Conservation (phyloP, 495 filamentous ascomycete species). For the Amphirosellinia nigrospora region DNA sequence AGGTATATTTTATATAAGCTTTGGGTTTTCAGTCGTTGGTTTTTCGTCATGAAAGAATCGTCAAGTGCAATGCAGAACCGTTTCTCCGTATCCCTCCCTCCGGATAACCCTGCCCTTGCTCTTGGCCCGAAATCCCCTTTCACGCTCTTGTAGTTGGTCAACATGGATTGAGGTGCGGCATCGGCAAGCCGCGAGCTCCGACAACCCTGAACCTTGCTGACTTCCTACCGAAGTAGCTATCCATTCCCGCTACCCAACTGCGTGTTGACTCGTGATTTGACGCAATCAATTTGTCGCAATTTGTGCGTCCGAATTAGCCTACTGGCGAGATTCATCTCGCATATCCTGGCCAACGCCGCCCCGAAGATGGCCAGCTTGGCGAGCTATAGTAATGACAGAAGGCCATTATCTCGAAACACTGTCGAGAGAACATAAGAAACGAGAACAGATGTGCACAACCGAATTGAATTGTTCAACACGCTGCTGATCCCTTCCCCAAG, state of each 20-base stretch:
- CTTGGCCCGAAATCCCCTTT: neutral
- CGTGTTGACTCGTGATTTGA: constrained; percentile 27
- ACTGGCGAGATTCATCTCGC: neutral
- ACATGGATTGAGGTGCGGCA: neutral
- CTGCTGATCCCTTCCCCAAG: neutral
- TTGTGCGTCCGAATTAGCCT: constrained; percentile 8
- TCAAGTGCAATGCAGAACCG: neutral
- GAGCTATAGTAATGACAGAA: neutral
- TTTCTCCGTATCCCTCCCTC: neutral
- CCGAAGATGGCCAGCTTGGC: neutral
- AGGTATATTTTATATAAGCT: neutral
- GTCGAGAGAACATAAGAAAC: neutral
- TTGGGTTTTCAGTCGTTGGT: neutral
- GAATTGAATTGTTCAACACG: neutral
- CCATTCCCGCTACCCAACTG: constrained; percentile 21
- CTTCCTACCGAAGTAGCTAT: neutral
- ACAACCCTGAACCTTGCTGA: neutral
- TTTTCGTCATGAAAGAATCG: neutral
- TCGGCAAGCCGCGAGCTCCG: neutral
- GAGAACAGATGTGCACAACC: constrained; percentile 6
- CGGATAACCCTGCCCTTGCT: neutral
- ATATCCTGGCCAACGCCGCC: neutral
- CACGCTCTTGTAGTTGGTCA: constrained; percentile 8
- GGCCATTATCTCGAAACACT: neutral
- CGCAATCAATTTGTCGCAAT: constrained; percentile 15